Evolutionary conservation across 371 early-diverging fungal genomes (phyloP).

Genomic region (Umbelopsis sp.): DNA sequence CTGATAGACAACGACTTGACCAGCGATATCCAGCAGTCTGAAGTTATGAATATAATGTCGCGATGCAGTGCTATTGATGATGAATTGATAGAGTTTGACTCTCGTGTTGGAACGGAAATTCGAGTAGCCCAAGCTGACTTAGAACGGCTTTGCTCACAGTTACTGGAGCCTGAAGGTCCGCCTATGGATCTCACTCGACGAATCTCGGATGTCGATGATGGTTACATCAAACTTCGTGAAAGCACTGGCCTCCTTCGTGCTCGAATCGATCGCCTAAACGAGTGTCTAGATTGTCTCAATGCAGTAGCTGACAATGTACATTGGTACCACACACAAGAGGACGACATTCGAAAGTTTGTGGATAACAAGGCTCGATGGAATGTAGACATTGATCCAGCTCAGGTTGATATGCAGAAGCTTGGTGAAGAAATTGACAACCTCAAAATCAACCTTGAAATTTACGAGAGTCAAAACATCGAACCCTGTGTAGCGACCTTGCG

Average conservation of each 20-base stretch:
- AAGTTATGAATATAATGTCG: not conserved
- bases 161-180: not conserved
- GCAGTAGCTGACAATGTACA: not conserved
- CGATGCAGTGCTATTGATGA: not conserved
- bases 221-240: not conserved
- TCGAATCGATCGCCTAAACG: not conserved
- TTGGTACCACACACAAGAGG: not conserved
- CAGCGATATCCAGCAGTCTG: not conserved
- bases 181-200: not conserved
- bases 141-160: not conserved
- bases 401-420: not conserved
- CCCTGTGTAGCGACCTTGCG: not conserved
- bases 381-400: not conserved
- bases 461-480: slow-evolving; percentile 1
- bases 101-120: not conserved
- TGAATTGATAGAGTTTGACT: not conserved
- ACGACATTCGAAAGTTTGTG: not conserved
- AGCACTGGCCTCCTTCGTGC: not conserved
- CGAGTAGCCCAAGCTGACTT: not conserved
- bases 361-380: not conserved
- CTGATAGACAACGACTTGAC: not conserved
- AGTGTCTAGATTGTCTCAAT: not conserved
- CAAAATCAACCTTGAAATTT: not conserved
- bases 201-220: not conserved
- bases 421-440: slow-evolving; percentile 2